Evolutionary conservation across 805 yeast species (phyloP).

Genomic region (Myxozyma udenii): DNA sequence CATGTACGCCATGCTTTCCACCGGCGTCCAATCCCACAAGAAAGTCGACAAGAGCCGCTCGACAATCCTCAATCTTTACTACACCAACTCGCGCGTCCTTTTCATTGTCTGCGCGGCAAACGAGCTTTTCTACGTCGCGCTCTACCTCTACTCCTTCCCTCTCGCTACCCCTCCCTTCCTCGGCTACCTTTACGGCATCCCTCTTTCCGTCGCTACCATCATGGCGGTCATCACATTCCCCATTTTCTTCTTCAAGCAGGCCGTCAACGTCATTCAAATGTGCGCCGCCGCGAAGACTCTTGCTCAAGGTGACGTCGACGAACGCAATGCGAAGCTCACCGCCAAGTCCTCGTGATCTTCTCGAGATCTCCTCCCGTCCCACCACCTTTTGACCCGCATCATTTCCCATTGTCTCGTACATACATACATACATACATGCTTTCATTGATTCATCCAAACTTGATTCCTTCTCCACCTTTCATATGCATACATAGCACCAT

Average conservation of each 20-base stretch:
- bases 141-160: conserved; percentile 72
- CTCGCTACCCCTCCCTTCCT: conserved; percentile 43
- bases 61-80: conserved; percentile 75
- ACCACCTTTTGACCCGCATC: too few relatives aligned
- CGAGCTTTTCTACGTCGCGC: conserved; percentile 86
- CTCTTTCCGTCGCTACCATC: conserved; percentile 58
- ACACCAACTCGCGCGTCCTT: conserved; percentile 74
- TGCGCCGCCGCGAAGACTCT: conserved; percentile 76
- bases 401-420: too few relatives aligned
- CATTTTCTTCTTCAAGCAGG: conserved; percentile 84
- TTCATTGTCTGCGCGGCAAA: conserved; percentile 89
- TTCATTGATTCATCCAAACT: too few relatives aligned
- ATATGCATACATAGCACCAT: too few relatives aligned
- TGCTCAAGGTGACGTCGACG: conserved; percentile 72
- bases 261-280: conserved; percentile 84
- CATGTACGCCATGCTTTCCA: conserved; percentile 87
- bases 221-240: conserved; percentile 67
- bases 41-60: conserved; percentile 67
- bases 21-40: conserved; percentile 83
- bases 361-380: neutral
- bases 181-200: conserved; percentile 25
- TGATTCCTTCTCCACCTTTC: too few relatives aligned
- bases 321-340: conserved; percentile 37
- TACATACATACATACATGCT: too few relatives aligned
- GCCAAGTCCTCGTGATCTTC: neutral